Base-by-base conservation (phyloP, 2,329 filamentous ascomycete genomes). In the Penicillium fuscoglaucum region DNA sequence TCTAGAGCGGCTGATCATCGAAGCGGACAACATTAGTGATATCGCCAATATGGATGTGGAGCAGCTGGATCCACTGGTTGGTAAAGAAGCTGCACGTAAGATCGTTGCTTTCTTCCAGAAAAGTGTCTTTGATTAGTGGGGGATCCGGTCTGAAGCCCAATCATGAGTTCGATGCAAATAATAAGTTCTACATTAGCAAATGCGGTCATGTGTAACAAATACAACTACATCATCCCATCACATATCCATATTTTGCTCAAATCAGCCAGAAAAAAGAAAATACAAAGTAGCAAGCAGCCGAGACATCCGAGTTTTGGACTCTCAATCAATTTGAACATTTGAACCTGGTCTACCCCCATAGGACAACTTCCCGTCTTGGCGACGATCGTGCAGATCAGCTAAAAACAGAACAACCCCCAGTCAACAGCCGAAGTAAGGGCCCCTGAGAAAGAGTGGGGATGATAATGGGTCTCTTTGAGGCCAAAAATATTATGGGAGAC, bases 11-110 rank as follows among this genome's bases (percentile, higher is more conserved):
- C 68, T 99, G 46, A 86, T 89, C 35, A 70, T 92, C 21, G 84
- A 90, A 70, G 85, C 88, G 64, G 88, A 89, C 64, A 96, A 87
- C 74, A 80, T 99, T 35, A 80, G 82, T 53, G 92, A 96, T 67
- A 82, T 99, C 64, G 91, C 91, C 33, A 96, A 97, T 76, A 91
- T 96, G 85, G 82, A 81, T n/a, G 82, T 87, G 59, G 83, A 83
- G 49, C 89, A 93, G 66, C 76, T 99, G 61, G 83, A 86, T 63
- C 84, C 84, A 31, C 64, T 96, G 58, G 87, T 98, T 26, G 95
- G 95, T 0, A 87, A 81, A 62, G 89, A 93, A 72, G 86, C 88
- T 17, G 92, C 85, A 28, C 84, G 87, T 72, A 86, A 89, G 77
- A 90, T 98, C 39, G 79, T 86, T 56, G 82, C 83, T 17, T 98